Conservation (phyloP, 495 filamentous ascomycete species). For the Hypoxylon rickii region DNA sequence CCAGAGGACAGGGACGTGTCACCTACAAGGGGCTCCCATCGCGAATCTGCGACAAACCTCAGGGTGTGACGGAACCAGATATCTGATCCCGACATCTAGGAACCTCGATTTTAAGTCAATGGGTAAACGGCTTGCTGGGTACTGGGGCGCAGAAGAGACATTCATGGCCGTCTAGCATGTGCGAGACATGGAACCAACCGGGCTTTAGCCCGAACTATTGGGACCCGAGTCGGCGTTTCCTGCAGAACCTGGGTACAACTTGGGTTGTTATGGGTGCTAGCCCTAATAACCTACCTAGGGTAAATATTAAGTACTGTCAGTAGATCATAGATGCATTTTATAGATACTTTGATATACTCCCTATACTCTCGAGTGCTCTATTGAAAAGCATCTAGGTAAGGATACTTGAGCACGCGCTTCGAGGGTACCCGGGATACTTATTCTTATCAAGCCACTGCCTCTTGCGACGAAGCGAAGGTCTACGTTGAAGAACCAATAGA, state of each 20-base stretch:
- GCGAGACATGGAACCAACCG: slow-evolving; percentile 35
- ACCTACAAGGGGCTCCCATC: slow-evolving; percentile 29
- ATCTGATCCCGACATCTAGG: slow-evolving; percentile 30
- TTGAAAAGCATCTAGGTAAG: too few relatives aligned
- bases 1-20: slow-evolving; percentile 32
- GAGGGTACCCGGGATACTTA: too few relatives aligned
- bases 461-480: slow-evolving; percentile 2
- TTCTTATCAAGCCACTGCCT: too few relatives aligned
- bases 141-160: slow-evolving; percentile 18
- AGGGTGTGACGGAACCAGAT: slow-evolving; percentile 19
- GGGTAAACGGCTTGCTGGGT: slow-evolving; percentile 12
- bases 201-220: slow-evolving; percentile 34
- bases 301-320: too few relatives aligned
- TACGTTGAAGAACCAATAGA: neutral
- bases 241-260: slow-evolving; percentile 21
- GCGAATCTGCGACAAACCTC: slow-evolving; percentile 36
- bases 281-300: slow-evolving; percentile 3
- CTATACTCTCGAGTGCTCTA: too few relatives aligned
- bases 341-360: too few relatives aligned
- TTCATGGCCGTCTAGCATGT: slow-evolving; percentile 33
- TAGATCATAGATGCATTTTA: too few relatives aligned
- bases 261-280: neutral
- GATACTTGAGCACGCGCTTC: too few relatives aligned
- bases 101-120: slow-evolving; percentile 26
- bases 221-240: slow-evolving; percentile 21